phyloP scores from a whole-genome alignment of 371 early-diverging fungal genomes.

The Mucor velutinosus region DNA sequence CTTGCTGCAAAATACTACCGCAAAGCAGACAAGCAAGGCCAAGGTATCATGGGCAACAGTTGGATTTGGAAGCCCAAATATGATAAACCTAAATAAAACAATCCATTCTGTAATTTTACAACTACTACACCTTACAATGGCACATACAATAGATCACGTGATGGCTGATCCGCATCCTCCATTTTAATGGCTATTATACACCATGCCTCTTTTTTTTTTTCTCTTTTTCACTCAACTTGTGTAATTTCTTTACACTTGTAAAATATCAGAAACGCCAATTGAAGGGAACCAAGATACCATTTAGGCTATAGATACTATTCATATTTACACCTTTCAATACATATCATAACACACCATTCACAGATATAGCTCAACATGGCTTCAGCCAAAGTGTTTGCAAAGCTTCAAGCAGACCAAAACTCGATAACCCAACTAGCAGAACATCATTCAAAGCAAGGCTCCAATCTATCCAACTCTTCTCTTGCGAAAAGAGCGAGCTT shows the following conservation, averaged over 20 bases:
- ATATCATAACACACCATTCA: background rate
- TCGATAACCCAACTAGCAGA: slow-evolving; percentile 47
- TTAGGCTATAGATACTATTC: background rate
- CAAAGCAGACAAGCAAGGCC: slow-evolving; percentile 80
- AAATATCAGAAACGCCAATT: background rate
- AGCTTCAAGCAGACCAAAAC: slow-evolving; percentile 43
- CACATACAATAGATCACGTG: background rate
- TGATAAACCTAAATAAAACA: slow-evolving; percentile 27
- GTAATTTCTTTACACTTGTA: background rate
- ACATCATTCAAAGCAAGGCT: slow-evolving; percentile 42
- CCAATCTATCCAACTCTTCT: slow-evolving; percentile 22
- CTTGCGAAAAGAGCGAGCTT: slow-evolving; percentile 1
- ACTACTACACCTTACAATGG: too few species aligned
- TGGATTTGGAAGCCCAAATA: slow-evolving; percentile 70
- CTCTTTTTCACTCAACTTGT: background rate
- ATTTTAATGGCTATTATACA: background rate
- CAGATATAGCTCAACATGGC: slow-evolving; percentile 26
- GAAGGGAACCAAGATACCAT: background rate
- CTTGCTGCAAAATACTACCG: slow-evolving; percentile 86
- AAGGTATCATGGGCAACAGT: slow-evolving; percentile 81
- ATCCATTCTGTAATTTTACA: background rate
- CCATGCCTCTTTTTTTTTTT: background rate
- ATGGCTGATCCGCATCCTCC: background rate
- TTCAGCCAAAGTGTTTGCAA: slow-evolving; percentile 47
- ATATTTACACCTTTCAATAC: background rate